These are phyloP conservation scores for Entophlyctis luteolus DNA, from an alignment of 192 early-diverging fungal species.

Conservation along the genomic window DNA sequence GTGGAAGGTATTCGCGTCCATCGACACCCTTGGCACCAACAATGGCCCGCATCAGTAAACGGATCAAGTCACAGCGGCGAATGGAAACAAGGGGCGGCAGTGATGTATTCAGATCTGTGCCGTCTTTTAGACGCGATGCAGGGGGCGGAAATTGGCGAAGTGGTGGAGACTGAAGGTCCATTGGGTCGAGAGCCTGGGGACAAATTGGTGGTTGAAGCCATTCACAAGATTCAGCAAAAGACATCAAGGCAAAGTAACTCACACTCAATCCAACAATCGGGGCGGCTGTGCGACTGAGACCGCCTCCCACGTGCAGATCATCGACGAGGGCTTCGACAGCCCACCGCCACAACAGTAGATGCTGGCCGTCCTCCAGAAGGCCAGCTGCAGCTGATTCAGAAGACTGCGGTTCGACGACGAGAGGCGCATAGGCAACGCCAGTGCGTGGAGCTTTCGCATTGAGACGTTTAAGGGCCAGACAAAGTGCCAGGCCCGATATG, in stretches of 20 bases:
- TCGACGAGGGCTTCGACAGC: conserved; percentile 44
- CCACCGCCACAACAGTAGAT: conserved; percentile 46
- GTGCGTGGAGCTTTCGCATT: not conserved
- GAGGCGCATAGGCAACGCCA: not conserved
- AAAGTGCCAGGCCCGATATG: conserved; percentile 39
- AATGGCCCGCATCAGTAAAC: conserved; percentile 45
- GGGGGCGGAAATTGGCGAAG: conserved; percentile 9
- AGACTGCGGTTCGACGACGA: conserved; percentile 29
- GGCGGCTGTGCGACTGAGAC: conserved; percentile 32
- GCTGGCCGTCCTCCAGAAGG: conserved; percentile 10
- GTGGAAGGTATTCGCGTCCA: conserved; percentile 25
- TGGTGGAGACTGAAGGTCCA: not conserved
- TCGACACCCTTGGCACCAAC: conserved; percentile 18
- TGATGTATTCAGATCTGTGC: not conserved
- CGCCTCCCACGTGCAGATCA: conserved; percentile 38
- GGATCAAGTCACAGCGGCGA: conserved; percentile 43
- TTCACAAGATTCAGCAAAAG: too few species aligned
- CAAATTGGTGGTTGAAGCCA: too few species aligned
- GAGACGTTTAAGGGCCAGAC: conserved; percentile 29
- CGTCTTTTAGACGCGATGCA: not conserved
- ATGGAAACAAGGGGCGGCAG: conserved; percentile 47
- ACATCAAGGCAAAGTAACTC: too few species aligned
- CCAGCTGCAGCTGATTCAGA: not conserved
- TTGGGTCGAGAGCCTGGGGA: conserved; percentile 27
- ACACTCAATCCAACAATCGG: conserved; percentile 35